These are phyloP conservation scores for Plasmodium sp. DNA, from an alignment of 169 alveolate genomes.

Conservation along the genomic window DNA sequence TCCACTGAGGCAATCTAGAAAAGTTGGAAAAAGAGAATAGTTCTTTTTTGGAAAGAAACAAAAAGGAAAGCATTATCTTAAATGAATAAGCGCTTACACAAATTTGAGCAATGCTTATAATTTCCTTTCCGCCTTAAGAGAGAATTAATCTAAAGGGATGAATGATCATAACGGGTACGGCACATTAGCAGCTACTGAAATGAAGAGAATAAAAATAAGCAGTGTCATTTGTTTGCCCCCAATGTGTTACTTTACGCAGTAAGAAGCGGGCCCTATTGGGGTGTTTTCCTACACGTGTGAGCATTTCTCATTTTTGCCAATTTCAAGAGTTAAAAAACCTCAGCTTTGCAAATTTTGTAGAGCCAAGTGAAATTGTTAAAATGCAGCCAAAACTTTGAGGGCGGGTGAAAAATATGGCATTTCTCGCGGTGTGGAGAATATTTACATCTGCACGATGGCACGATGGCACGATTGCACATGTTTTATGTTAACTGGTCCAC, in stretches of 20 bases:
- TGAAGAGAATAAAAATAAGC: neutral
- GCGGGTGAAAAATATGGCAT: neutral
- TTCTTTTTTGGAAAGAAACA: neutral
- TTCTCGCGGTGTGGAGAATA: neutral
- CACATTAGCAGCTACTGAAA: neutral
- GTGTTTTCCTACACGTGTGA: neutral
- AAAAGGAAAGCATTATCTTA: neutral
- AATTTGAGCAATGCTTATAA: neutral
- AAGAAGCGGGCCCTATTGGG: neutral
- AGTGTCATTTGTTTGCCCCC: neutral
- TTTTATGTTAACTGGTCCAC: neutral
- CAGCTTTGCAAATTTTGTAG: neutral
- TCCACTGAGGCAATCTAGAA: neutral
- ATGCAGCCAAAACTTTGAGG: neutral
- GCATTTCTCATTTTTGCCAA: neutral
- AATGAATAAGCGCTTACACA: neutral
- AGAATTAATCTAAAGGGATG: neutral
- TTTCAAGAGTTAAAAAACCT: neutral
- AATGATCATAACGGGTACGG: neutral
- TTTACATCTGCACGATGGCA: neutral
- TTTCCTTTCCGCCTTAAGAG: neutral
- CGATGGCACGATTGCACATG: neutral
- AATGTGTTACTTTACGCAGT: neutral
- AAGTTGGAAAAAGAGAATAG: neutral
- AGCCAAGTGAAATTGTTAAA: neutral